Evolutionary conservation across 352 stramenopile species (phyloP).

Genomic region (Pythium chondricola): DNA sequence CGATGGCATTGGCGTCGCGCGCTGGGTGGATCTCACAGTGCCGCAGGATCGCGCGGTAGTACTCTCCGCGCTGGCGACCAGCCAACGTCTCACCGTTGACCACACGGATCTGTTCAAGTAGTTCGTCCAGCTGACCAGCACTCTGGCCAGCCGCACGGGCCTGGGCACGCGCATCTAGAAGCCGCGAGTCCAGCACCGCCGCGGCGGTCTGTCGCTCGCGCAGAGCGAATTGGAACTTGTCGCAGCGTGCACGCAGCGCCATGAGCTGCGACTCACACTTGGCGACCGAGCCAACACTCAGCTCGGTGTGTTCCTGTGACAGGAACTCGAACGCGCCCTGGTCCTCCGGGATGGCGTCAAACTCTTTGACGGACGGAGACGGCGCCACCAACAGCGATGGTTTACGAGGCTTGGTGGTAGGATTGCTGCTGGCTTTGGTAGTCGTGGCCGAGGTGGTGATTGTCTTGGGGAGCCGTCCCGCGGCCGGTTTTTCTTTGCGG

Average conservation of each 20-base stretch:
- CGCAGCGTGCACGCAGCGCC: slow-evolving; percentile 64
- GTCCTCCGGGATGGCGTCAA: slow-evolving; percentile 17
- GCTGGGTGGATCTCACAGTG: slow-evolving; percentile 75
- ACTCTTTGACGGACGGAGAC: not conserved
- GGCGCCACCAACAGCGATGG: slow-evolving; percentile 10
- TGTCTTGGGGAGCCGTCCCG: not conserved
- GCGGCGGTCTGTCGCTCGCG: slow-evolving; percentile 52
- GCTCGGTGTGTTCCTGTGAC: slow-evolving; percentile 41
- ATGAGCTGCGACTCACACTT: slow-evolving; percentile 57
- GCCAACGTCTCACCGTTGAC: slow-evolving; percentile 54
- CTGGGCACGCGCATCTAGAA: slow-evolving; percentile 47
- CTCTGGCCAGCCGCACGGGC: slow-evolving; percentile 37
- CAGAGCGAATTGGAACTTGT: slow-evolving; percentile 63
- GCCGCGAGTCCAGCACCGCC: slow-evolving; percentile 43
- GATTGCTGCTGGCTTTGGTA: not conserved
- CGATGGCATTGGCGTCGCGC: slow-evolving; percentile 73
- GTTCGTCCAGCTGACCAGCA: slow-evolving; percentile 44
- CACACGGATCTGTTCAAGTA: slow-evolving; percentile 58
- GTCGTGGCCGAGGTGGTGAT: not conserved
- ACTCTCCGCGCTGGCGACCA: slow-evolving; percentile 64
- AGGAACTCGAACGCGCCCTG: slow-evolving; percentile 55
- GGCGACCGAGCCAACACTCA: slow-evolving; percentile 42
- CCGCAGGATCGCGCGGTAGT: slow-evolving; percentile 73
- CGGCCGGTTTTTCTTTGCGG: not conserved
- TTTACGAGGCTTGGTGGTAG: not conserved